Conservation (phyloP, 1,284 basidiomycete genomes). For the Volvariella surrecta region DNA sequence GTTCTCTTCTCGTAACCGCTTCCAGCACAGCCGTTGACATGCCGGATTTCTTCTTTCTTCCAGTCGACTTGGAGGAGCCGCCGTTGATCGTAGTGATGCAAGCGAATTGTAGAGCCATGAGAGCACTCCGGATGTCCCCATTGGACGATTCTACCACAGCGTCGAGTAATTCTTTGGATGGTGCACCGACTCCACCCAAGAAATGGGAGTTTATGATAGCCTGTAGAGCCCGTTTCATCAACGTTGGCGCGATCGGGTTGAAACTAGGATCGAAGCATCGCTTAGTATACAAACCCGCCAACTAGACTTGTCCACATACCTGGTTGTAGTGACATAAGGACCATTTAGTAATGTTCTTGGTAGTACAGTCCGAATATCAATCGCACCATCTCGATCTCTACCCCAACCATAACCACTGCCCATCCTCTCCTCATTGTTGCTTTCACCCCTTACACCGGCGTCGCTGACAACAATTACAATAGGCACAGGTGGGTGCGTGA, state of each 20-base stretch:
- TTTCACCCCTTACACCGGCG: constrained; percentile 67
- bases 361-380: constrained; percentile 66
- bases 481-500: constrained; percentile 39
- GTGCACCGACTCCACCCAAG: constrained; percentile 20
- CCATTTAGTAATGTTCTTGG: constrained; percentile 50
- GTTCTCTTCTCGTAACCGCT: constrained; percentile 73
- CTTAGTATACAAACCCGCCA: too few species aligned
- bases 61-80: constrained; percentile 22
- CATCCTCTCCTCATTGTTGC: constrained; percentile 40
- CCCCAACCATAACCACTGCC: constrained; percentile 24
- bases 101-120: constrained; percentile 88
- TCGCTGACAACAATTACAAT: constrained; percentile 85
- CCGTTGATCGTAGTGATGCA: constrained; percentile 29
- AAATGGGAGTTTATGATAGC: constrained; percentile 26
- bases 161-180: constrained; percentile 62
- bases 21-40: constrained; percentile 41
- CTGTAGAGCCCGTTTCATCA: constrained; percentile 75
- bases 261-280: constrained; percentile 48
- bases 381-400: constrained; percentile 37
- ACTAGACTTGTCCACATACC: too few species aligned
- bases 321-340: constrained; percentile 67
- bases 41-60: constrained; percentile 17
- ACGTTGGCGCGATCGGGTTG: constrained; percentile 84
- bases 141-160: constrained; percentile 71
- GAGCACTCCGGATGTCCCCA: constrained; percentile 88